Evolutionary conservation across 352 stramenopile genomes (phyloP).

Genomic region (Achlya hypogyna): DNA sequence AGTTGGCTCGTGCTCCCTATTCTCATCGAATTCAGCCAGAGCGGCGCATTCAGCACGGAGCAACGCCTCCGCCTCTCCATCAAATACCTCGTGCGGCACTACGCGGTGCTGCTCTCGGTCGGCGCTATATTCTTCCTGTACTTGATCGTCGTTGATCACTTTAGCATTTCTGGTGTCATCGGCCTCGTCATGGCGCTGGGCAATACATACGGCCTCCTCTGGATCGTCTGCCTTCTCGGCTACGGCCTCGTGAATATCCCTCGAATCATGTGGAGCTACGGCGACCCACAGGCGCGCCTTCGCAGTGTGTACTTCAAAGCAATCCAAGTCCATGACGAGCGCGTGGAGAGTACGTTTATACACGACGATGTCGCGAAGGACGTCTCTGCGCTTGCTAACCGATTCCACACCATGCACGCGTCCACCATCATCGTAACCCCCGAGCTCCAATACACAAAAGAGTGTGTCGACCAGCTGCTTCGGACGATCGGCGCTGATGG

Average conservation of each 20-base stretch:
- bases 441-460: slow-evolving; percentile 56
- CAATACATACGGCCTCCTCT: slow-evolving; percentile 60
- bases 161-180: slow-evolving; percentile 37
- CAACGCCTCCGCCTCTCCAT: slow-evolving; percentile 33
- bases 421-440: slow-evolving; percentile 54
- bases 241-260: slow-evolving; percentile 57
- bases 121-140: slow-evolving; percentile 32
- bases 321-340: slow-evolving; percentile 47
- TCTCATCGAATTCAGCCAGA: slow-evolving; percentile 49
- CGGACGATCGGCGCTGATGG: slow-evolving; percentile 27
- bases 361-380: slow-evolving; percentile 45
- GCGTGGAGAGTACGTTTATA: slow-evolving; percentile 50
- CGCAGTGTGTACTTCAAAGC: slow-evolving; percentile 44
- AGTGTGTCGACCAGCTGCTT: slow-evolving; percentile 32
- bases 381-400: slow-evolving; percentile 30
- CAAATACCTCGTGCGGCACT: slow-evolving; percentile 39
- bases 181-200: slow-evolving; percentile 47
- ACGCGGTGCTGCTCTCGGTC: slow-evolving; percentile 34
- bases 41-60: slow-evolving; percentile 46
- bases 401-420: slow-evolving; percentile 43
- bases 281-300: slow-evolving; percentile 31
- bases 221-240: slow-evolving; percentile 49
- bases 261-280: slow-evolving; percentile 36
- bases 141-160: slow-evolving; percentile 46
- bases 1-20: slow-evolving; percentile 55